These are phyloP conservation scores for Euphorbia tirucalli DNA, from an alignment of 345 rosid genomes.

Conservation along the genomic window DNA sequence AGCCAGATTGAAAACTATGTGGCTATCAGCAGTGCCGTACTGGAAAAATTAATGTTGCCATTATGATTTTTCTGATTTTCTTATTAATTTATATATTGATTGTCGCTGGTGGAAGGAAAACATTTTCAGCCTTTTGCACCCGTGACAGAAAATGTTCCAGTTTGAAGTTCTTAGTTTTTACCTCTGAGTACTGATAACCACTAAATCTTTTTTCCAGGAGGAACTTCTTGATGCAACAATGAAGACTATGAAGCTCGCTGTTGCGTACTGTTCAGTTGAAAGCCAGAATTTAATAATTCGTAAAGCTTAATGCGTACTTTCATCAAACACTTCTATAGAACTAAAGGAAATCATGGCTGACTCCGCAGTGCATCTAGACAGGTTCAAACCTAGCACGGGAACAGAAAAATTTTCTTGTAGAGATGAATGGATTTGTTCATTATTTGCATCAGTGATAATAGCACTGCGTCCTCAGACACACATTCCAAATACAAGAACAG, in stretches of 20 bases:
- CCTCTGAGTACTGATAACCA: background rate
- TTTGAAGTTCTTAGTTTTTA: background rate
- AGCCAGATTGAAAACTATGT: conserved; percentile 50
- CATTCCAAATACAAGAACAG: conserved; percentile 57
- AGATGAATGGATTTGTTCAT: conserved; percentile 68
- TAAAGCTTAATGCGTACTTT: conserved; percentile 55
- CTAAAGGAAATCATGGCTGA: conserved; percentile 38
- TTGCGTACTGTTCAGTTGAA: conserved; percentile 59
- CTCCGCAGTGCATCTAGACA: conserved; percentile 33
- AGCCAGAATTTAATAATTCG: conserved; percentile 62
- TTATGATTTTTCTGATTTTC: background rate
- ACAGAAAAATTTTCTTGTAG: conserved; percentile 36
- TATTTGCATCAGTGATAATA: conserved; percentile 70
- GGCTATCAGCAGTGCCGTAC: conserved; percentile 26
- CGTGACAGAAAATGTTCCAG: background rate
- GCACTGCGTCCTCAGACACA: conserved; percentile 57
- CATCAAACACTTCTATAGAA: conserved; percentile 45
- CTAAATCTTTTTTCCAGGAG: conserved; percentile 43
- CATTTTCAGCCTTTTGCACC: background rate
- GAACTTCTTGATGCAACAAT: conserved; percentile 64
- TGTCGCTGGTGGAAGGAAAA: background rate
- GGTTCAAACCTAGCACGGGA: conserved; percentile 29
- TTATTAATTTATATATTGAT: background rate
- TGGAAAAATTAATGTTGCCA: conserved; percentile 35
- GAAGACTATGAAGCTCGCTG: conserved; percentile 61